These are phyloP conservation scores for Lichtheimia ramosa DNA, from an alignment of 371 early-diverging fungal species.

Conservation along the genomic window DNA sequence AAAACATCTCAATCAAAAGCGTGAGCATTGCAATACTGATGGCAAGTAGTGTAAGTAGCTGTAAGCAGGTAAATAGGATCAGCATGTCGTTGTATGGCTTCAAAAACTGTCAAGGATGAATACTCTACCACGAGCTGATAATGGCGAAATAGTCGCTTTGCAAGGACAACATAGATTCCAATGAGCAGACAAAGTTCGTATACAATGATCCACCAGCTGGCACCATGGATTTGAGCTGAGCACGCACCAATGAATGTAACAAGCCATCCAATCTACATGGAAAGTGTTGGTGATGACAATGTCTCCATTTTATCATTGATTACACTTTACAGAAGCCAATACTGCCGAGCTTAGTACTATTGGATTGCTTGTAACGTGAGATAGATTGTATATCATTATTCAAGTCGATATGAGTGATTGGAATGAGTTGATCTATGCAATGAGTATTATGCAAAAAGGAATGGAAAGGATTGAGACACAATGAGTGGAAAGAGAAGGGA, in stretches of 20 bases:
- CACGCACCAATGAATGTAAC: conserved; percentile 15
- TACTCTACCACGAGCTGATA: conserved; percentile 17
- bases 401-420: background rate
- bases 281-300: background rate
- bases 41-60: conserved; percentile 59
- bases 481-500: conserved; percentile 1
- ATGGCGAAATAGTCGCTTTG: conserved; percentile 10
- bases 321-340: conserved; percentile 18
- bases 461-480: conserved; percentile 6
- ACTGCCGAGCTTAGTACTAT: conserved; percentile 15
- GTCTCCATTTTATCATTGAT: too few relatives aligned
- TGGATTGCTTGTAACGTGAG: conserved; percentile 25
- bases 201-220: conserved; percentile 26
- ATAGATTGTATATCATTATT: conserved; percentile 21
- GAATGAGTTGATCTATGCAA: background rate
- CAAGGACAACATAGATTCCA: conserved; percentile 14
- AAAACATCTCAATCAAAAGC: conserved; percentile 26
- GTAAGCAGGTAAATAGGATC: background rate
- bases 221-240: conserved; percentile 13
- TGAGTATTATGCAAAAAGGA: background rate
- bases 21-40: conserved; percentile 57
- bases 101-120: too few relatives aligned
- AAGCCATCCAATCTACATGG: conserved; percentile 20
- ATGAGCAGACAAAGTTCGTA: conserved; percentile 18
- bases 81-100: too few relatives aligned